Evolutionary conservation across 164 flowering plant species (phyloP).

Genomic region (Protea cynaroides): DNA sequence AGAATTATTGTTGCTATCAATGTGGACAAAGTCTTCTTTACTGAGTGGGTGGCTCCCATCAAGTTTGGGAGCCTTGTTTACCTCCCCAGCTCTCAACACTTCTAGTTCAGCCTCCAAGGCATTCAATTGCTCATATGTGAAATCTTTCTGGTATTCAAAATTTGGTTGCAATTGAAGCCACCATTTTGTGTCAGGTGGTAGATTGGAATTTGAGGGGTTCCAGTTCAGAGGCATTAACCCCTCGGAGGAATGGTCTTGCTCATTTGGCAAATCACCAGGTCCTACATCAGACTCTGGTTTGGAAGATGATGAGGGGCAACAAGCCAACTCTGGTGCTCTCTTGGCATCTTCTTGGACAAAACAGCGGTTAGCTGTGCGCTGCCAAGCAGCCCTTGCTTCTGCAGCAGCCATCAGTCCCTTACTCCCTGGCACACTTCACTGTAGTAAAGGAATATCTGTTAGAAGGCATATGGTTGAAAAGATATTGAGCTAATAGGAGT

Average conservation of each 20-base stretch:
- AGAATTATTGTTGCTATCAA: constrained; percentile 2
- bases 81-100: constrained; percentile 11
- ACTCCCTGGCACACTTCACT: constrained; percentile 19
- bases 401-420: constrained; percentile 70
- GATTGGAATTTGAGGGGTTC: constrained; percentile 20
- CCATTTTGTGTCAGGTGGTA: constrained; percentile 38
- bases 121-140: constrained; percentile 24
- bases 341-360: constrained; percentile 94
- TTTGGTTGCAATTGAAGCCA: constrained; percentile 42
- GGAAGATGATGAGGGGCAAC: constrained; percentile 46
- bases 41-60: constrained; percentile 6
- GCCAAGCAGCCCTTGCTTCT: constrained; percentile 96
- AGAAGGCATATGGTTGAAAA: background rate
- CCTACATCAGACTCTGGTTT: constrained; percentile 18
- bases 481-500: too few species aligned
- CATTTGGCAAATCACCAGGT: constrained; percentile 17
- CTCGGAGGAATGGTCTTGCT: constrained; percentile 14
- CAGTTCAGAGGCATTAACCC: constrained; percentile 25
- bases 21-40: constrained; percentile 9
- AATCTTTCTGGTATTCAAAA: constrained; percentile 25
- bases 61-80: constrained; percentile 8
- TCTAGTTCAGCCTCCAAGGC: constrained; percentile 32
- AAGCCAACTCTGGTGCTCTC: constrained; percentile 62
- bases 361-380: constrained; percentile 80
- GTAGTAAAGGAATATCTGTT: background rate